These are phyloP conservation scores for Colletotrichum sp. DNA, from an alignment of 2,329 filamentous ascomycete genomes.

Conservation along the genomic window DNA sequence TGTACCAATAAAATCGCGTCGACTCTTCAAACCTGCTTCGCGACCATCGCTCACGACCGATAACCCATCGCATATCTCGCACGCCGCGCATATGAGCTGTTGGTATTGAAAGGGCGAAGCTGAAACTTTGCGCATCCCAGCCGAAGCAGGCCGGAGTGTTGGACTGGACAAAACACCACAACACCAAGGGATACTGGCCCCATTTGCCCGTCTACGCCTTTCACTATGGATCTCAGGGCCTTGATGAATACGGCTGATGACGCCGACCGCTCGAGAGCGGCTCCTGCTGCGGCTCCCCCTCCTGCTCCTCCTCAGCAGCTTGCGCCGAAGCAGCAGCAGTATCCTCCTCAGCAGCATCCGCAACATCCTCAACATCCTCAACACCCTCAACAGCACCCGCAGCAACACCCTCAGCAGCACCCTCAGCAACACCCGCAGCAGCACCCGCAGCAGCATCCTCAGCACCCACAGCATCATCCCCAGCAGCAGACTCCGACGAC, in stretches of 20 bases:
- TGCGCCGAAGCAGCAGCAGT: conserved; percentile 14
- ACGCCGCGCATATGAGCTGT: conserved; percentile 15
- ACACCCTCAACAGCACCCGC: conserved; percentile 19
- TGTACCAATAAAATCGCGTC: background rate
- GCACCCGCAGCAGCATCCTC: background rate
- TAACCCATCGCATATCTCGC: background rate
- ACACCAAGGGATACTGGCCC: background rate
- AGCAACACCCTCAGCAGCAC: conserved; percentile 19
- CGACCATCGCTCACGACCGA: background rate
- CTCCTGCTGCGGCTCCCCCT: conserved; percentile 24
- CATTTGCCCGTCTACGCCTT: background rate
- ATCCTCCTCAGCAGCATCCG: conserved; percentile 30
- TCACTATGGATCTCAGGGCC: conserved; percentile 55
- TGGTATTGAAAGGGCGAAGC: conserved; percentile 9
- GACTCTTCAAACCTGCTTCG: background rate
- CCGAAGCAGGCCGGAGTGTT: conserved; percentile 15
- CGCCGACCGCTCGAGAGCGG: conserved; percentile 41
- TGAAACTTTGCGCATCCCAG: conserved; percentile 15
- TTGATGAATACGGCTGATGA: conserved; percentile 60
- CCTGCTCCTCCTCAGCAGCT: conserved; percentile 7
- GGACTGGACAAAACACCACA: background rate
- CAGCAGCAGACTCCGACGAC: conserved; percentile 24
- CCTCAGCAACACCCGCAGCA: conserved; percentile 24
- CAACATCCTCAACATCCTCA: conserved; percentile 24
- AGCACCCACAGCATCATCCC: conserved; percentile 7